Base-by-base conservation (phyloP, 2,329 filamentous ascomycete species). In the Tolypocladium inflatum region DNA sequence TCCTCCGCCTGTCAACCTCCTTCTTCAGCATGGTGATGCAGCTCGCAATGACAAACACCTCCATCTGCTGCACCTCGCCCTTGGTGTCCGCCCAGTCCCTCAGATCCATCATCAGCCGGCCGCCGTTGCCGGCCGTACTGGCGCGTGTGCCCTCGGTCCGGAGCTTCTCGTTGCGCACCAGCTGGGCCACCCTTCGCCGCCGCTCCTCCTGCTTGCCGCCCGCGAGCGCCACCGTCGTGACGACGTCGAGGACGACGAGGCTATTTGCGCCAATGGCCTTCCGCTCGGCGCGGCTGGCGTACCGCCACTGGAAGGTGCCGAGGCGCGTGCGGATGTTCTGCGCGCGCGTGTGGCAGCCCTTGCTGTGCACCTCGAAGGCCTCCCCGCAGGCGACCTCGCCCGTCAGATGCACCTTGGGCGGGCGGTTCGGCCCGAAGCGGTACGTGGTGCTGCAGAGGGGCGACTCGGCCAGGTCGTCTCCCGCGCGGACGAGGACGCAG, bases 11-110 rank as follows among this genome's bases (percentile, higher is more conserved):
- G 67, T 87, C 84, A 55, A 85, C 72, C 74, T 87, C 85, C 69
- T 80, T 83, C 78, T 87, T 87, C 63, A 87, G 67, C 83, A 88
- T 85, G 19, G 79, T 69, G 58, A 87, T 63, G 59, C 79, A 83
- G 19, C 80, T 85, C 50, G 78, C 76, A 21, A 86, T 75, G 11
- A 80, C 74, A 23, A 86, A 61, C n/a, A 76, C 71, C 63, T 82
- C 74, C 59, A 80, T 68, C 64, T 80, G 69, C 54, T 64, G 64
- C 3, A 57, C 63, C 51, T 71, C 69, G 8, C 65, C 68, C 63
- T 74, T 75, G 3, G 57, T 41, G 9, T 66, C 71, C 30, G 58
- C 59, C 70, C 73, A 75, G 57, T 66, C 66, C 2, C 65, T 54
- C 61, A 78, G 60, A 59, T 79, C 78, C 58, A 79, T 60, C 67